Conservation (phyloP, 2,329 filamentous ascomycete species). For the Cercospora brassicicola region DNA sequence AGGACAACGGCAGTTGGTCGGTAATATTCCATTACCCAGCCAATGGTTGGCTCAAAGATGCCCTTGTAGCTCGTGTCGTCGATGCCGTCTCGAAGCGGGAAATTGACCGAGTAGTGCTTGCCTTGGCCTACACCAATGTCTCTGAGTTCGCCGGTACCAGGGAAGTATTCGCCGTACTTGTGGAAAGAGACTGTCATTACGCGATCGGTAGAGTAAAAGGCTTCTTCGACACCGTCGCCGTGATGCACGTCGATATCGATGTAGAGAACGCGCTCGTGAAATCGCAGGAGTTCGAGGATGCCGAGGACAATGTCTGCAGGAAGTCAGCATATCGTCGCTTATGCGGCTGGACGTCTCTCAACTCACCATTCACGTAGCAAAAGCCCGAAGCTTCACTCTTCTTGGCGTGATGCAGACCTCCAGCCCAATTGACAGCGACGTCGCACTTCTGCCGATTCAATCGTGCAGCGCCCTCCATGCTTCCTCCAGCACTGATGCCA, state of each 20-base stretch:
- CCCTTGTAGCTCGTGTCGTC: constrained; percentile 67
- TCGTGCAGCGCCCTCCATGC: constrained; percentile 69
- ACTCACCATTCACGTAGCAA: constrained; percentile 51
- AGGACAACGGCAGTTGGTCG: constrained; percentile 66
- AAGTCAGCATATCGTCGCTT: constrained; percentile 3
- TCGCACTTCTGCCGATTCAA: constrained; percentile 68
- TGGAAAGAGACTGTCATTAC: constrained; percentile 73
- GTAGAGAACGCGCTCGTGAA: constrained; percentile 65
- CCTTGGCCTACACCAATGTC: constrained; percentile 68
- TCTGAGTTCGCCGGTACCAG: constrained; percentile 66
- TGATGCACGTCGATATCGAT: constrained; percentile 69
- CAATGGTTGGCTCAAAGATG: constrained; percentile 68
- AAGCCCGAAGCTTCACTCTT: constrained; percentile 52
- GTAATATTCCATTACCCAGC: constrained; percentile 69
- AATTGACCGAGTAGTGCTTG: constrained; percentile 69
- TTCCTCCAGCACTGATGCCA: constrained; percentile 67
- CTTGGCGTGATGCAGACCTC: constrained; percentile 51
- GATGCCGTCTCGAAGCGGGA: constrained; percentile 68
- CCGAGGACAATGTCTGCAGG: constrained; percentile 63
- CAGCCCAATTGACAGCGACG: constrained; percentile 59
- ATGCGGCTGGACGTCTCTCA: background rate
- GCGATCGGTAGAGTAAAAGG: constrained; percentile 69
- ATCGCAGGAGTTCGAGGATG: constrained; percentile 64
- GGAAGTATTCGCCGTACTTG: constrained; percentile 73
- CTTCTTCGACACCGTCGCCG: constrained; percentile 69